Evolutionary conservation across 768 basidiomycete genomes (phyloP).

Genomic region (Suillus alpinus): DNA sequence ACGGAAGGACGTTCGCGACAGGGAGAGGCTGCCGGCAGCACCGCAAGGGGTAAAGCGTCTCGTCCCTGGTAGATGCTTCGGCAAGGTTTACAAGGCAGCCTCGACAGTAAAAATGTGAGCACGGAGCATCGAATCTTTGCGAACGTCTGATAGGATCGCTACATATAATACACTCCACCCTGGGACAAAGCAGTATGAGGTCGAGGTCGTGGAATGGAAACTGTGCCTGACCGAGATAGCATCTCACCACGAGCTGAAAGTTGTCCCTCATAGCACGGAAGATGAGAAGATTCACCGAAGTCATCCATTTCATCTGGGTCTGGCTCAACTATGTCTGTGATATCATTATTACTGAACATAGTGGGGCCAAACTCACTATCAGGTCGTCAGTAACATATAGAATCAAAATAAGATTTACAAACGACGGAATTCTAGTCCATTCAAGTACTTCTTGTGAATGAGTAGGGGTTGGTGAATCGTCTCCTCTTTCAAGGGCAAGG

Average conservation of each 20-base stretch:
- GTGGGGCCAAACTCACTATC: background rate
- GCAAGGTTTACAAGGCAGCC: constrained; percentile 43
- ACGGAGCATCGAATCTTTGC: constrained; percentile 37
- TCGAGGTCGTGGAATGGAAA: no score
- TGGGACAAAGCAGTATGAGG: constrained; percentile 5
- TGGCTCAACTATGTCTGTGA: background rate
- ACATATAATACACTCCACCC: constrained; percentile 41
- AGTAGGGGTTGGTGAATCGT: constrained; percentile 17
- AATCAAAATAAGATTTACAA: background rate
- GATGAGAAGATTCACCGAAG: background rate
- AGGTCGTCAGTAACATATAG: background rate
- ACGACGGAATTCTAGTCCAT: background rate
- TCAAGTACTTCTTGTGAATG: constrained; percentile 14
- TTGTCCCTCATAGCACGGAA: background rate
- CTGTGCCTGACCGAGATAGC: background rate
- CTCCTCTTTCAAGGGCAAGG: constrained; percentile 33
- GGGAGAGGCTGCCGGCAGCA: constrained; percentile 45
- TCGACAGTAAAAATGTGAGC: constrained; percentile 46
- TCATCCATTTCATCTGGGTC: background rate
- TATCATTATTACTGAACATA: background rate
- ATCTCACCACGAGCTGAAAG: background rate
- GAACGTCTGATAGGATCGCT: constrained; percentile 27
- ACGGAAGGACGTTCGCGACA: constrained; percentile 19
- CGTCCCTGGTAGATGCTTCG: constrained; percentile 42
- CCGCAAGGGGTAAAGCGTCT: constrained; percentile 49